A percentile compares a stretch with the other conserved stretches of the same genome.
phyloP scores from a whole-genome alignment of 1,139 yeast genomes.

The Pichia sp. region DNA sequence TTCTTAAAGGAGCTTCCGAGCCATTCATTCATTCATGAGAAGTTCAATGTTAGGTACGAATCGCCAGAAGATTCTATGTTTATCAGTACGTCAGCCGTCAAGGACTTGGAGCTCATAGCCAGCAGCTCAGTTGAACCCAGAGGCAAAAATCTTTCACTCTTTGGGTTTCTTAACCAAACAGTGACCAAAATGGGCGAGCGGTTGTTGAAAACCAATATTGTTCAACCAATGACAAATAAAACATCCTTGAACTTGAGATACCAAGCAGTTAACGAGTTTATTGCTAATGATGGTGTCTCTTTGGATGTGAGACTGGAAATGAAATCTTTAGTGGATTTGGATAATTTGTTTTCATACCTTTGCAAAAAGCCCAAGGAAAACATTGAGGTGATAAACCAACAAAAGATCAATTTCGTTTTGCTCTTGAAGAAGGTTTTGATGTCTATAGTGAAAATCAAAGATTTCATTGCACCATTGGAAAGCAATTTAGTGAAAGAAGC shows the following conservation, averaged over 20 bases:
- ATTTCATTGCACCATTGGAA: slow-evolving; percentile 18
- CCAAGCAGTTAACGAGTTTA: slow-evolving; percentile 31
- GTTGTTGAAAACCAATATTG: slow-evolving; percentile 31
- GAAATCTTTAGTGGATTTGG: slow-evolving; percentile 32
- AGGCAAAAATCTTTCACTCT: slow-evolving; percentile 27
- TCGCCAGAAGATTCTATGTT: slow-evolving; percentile 36
- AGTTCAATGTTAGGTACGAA: slow-evolving; percentile 32
- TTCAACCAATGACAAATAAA: slow-evolving; percentile 39
- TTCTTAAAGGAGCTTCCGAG: slow-evolving; percentile 16
- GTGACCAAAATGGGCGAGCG: slow-evolving; percentile 41
- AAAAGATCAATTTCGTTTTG: slow-evolving; percentile 34
- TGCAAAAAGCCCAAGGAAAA: slow-evolving; percentile 21
- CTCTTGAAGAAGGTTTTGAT: slow-evolving; percentile 30
- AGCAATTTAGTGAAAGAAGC: slow-evolving; percentile 27
- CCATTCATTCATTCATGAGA: slow-evolving; percentile 14
- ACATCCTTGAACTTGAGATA: slow-evolving; percentile 29
- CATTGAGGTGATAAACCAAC: slow-evolving; percentile 23
- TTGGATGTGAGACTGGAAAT: slow-evolving; percentile 23
- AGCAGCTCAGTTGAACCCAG: slow-evolving; percentile 24
- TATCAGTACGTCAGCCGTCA: slow-evolving; percentile 33
- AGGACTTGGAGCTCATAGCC: slow-evolving; percentile 32
- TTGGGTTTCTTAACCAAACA: slow-evolving; percentile 32
- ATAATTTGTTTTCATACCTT: slow-evolving; percentile 20
- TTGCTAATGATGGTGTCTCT: slow-evolving; percentile 17
- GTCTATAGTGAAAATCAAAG: slow-evolving; percentile 11